Percentiles rank a stretch among this genome's conserved stretches.
Conservation (phyloP, 768 basidiomycete species). For the Ramaria rubella region DNA sequence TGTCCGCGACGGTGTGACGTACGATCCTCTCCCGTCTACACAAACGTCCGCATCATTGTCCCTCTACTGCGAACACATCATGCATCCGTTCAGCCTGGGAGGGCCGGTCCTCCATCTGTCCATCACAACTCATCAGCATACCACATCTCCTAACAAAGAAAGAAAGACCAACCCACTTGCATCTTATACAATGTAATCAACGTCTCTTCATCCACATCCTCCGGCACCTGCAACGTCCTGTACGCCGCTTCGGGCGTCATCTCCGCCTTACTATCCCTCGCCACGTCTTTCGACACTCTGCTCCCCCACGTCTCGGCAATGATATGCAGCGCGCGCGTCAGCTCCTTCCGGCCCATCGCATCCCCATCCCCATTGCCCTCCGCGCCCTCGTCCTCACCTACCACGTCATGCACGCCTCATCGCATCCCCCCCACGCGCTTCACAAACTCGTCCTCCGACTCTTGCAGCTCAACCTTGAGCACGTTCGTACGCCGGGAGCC, state of each 20-base stretch:
- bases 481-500: too few relatives aligned
- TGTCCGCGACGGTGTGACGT: slow-evolving; percentile 25
- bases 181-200: slow-evolving; percentile 64
- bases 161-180: slow-evolving; percentile 43
- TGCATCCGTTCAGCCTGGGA: slow-evolving; percentile 61
- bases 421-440: too few relatives aligned
- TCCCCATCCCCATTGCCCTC: slow-evolving; percentile 33
- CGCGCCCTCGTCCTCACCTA: too few relatives aligned
- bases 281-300: slow-evolving; percentile 38
- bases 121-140: too few relatives aligned
- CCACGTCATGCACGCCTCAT: slow-evolving; percentile 53
- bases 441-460: too few relatives aligned
- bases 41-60: slow-evolving; percentile 64
- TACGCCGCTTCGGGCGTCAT: slow-evolving; percentile 74
- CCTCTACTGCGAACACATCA: slow-evolving; percentile 67
- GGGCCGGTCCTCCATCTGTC: slow-evolving; percentile 71
- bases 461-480: too few relatives aligned
- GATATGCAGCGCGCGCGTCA: slow-evolving; percentile 64
- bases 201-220: slow-evolving; percentile 72
- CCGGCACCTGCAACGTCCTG: slow-evolving; percentile 58
- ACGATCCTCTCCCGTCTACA: slow-evolving; percentile 70
- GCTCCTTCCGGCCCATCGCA: slow-evolving; percentile 40
- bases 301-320: slow-evolving; percentile 61
- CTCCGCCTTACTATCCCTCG: slow-evolving; percentile 36
- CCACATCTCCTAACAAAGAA: too few relatives aligned